Conservation (phyloP, 352 stramenopile genomes). For the Phytophthora europaea region DNA sequence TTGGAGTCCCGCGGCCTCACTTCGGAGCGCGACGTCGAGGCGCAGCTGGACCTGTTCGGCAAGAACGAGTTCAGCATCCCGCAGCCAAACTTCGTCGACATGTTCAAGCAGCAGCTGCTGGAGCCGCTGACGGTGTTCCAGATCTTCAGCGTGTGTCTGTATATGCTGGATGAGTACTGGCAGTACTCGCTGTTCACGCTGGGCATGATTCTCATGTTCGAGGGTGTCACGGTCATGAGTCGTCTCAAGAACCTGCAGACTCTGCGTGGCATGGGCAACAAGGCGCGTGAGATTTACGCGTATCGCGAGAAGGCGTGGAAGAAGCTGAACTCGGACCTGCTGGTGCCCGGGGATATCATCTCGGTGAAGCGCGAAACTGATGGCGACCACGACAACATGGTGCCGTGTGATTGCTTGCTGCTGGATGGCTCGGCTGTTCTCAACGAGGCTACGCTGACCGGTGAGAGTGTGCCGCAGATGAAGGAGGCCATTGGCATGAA, state of each 20-base stretch:
- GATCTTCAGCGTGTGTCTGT: conserved; percentile 98
- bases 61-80: conserved; percentile 97
- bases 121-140: conserved; percentile 99
- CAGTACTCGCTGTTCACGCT: conserved; percentile 99
- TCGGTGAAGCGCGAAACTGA: conserved; percentile 93
- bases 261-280: conserved; percentile 95
- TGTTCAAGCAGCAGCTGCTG: conserved; percentile 98
- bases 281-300: conserved; percentile 89
- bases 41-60: conserved; percentile 79
- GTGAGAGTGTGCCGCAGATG: conserved; percentile 98
- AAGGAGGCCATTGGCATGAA: conserved; percentile 94
- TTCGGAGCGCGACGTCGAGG: conserved; percentile 51
- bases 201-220: conserved; percentile 98
- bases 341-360: conserved; percentile 95
- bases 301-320: conserved; percentile 92
- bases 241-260: conserved; percentile 96
- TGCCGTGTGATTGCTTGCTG: conserved; percentile 97
- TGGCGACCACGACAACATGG: conserved; percentile 80
- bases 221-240: conserved; percentile 96
- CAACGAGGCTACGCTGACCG: conserved; percentile 99
- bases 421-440: conserved; percentile 96
- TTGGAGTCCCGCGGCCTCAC: conserved; percentile 56
- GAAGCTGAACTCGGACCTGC: conserved; percentile 80
- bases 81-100: conserved; percentile 95
- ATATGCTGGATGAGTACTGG: conserved; percentile 99